Conservation (phyloP, 352 stramenopile species). For the Globisporangium canariense region DNA sequence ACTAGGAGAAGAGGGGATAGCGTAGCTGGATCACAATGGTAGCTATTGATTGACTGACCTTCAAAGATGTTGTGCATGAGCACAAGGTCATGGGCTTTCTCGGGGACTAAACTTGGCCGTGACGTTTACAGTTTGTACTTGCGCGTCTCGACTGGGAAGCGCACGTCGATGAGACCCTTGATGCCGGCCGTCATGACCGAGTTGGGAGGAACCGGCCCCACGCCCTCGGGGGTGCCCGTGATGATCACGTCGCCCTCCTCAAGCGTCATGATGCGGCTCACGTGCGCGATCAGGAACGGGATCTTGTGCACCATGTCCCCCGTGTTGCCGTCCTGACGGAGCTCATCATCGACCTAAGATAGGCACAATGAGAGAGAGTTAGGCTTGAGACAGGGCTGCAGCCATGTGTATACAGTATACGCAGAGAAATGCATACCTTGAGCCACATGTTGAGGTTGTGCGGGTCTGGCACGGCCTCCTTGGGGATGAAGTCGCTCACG, state of each 20-base stretch:
- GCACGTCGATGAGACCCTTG: constrained; percentile 61
- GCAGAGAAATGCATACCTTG: constrained; percentile 25
- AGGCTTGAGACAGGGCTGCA: not conserved
- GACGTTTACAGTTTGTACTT: constrained; percentile 44
- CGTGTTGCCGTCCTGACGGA: constrained; percentile 72
- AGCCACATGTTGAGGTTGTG: constrained; percentile 79
- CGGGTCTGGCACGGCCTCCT: constrained; percentile 49
- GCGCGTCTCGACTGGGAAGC: constrained; percentile 59
- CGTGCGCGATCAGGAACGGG: constrained; percentile 69
- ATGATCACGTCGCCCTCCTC: constrained; percentile 85
- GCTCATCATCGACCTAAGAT: constrained; percentile 49
- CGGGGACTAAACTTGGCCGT: not conserved
- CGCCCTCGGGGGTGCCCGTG: constrained; percentile 78
- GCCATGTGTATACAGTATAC: not conserved
- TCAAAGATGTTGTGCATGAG: too few relatives aligned
- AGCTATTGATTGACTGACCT: not conserved
- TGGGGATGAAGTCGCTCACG: constrained; percentile 79
- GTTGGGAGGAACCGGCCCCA: constrained; percentile 55
- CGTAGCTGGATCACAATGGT: not conserved
- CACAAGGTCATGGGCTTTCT: not conserved
- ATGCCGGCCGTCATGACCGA: constrained; percentile 75
- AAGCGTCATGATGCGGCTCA: constrained; percentile 83
- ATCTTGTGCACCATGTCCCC: constrained; percentile 80
- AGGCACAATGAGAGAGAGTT: not conserved
- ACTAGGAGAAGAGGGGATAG: not conserved